Base-by-base conservation (phyloP, 495 filamentous ascomycete genomes). In the Penicillium daleae region DNA sequence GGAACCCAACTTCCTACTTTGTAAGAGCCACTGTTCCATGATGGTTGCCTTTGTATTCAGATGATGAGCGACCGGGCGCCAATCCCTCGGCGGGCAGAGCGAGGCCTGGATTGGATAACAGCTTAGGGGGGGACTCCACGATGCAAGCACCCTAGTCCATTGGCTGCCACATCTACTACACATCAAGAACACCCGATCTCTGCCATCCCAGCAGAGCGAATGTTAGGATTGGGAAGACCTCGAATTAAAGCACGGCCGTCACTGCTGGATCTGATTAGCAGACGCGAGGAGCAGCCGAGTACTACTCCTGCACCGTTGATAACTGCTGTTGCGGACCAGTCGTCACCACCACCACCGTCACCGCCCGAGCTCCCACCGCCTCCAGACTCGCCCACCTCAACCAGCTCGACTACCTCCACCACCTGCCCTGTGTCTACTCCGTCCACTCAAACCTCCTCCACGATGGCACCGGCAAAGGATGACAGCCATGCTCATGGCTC, bases 231-330 rank as follows among this genome's bases (percentile, higher is more conserved):
- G 65, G 78, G 78, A 33, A 71, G 78, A 50, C 88, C 84, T 71
- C 85, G 83, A 70, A 75, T 93, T 66, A 87, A 80, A 83, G 79
- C 83, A 75, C 88, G 89, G 70, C 86, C 87, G 56, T 93, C 90
- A 52, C 78, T 92, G 66, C 82, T 91, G 74, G 88, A 92, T 56
- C 80, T 93, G 66, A 82, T 93, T 68, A 78, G 79, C 68, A 76
- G 80, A 68, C 74, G 71, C 19, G 62, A 68, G 52, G 52, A 27
- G 24, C 32, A 59, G 46, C 53, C 27, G 19, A n/a, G 26, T 42
- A 7, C 26, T n/a, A n/a, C 24, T 13, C 15, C 13, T 27, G 8
- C 26, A 29, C 21, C 40, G 21, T 2, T 13, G 3, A 50, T n/a
- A 8, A 12, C 15, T 29, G 24, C 22, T 26, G 46, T 5, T 10